Evolutionary conservation across 2,329 filamentous ascomycete species (phyloP), one percentile per base, ranked within the genome.

Genomic region (Grosmannia huntii): DNA sequence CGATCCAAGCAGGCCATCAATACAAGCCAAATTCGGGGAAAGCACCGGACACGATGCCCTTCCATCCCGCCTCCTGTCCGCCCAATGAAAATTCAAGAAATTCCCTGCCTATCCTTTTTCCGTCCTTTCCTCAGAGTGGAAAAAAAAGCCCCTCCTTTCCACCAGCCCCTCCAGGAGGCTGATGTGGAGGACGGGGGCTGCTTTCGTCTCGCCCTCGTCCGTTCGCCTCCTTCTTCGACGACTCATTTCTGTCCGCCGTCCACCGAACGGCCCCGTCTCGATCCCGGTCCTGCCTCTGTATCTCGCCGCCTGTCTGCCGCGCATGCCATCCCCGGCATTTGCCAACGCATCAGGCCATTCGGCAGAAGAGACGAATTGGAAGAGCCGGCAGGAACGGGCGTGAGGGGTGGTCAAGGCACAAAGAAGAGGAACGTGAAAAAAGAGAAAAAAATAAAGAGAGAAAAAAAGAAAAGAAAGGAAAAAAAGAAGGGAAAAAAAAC

Each of bases 1-100:
- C 31, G 36, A 38, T 38, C 2, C 1, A 16, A 4, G 12, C 36
- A 36, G 12, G 33, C 36, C 16, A 38, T 38, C 9, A 11, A 36
- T 11, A 11, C 33, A 36, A 36, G 3, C 7, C 33, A 36, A 10
- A 56, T 27, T 25, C 16, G 16, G 23, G 41, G 9, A 51, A n/a
- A 46, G n/a, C 5, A 19, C n/a, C 23, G 12, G 41, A 56, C 28
- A 7, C 12, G n/a, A 44, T 9, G 5, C 23, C n/a, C 41, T 41
- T 31, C 14, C 16, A 25, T 33, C 25, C 9, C 33, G 21, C 53
- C 33, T 23, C 21, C 6, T 56, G 49, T 56, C 14, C 9, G 46
- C 7, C 72, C 71, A 73, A 73, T 73, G 57, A 64, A 62, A 66
- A 63, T 63, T 60, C 63, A 23, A 54, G 58, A 63, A 64, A 65